Percentiles rank a stretch among this genome's conserved stretches.
Evolutionary conservation across 2,329 filamentous ascomycete species (phyloP).

Genomic region (Seiridium unicorne): DNA sequence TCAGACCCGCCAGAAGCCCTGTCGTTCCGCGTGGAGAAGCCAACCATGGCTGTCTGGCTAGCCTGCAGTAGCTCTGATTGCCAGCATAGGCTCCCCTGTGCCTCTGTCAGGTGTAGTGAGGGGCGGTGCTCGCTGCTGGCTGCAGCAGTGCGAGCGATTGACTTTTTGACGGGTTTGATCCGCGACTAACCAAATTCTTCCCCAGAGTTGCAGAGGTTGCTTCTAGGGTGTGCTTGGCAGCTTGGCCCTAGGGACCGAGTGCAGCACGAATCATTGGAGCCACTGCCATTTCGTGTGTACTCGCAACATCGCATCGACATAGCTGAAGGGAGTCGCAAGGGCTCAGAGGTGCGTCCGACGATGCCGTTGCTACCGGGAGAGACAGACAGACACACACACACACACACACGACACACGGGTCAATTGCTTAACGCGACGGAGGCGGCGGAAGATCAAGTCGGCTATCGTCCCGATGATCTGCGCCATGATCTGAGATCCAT

Average conservation of each 20-base stretch:
- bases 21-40: conserved; percentile 1
- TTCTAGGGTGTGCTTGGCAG: neutral
- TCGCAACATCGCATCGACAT: too few species aligned
- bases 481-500: neutral
- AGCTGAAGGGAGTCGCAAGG: too few species aligned
- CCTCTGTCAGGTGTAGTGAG: neutral
- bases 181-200: neutral
- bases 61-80: neutral
- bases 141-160: neutral
- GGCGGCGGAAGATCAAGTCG: neutral
- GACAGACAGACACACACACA: too few species aligned
- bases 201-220: neutral
- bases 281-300: neutral
- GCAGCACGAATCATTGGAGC: neutral
- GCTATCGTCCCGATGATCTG: conserved; percentile 1
- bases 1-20: neutral
- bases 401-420: too few species aligned
- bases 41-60: neutral
- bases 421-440: too few species aligned
- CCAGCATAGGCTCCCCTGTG: neutral
- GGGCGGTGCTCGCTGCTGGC: neutral
- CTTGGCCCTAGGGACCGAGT: neutral
- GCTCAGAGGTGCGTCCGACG: too few species aligned
- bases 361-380: too few species aligned
- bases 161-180: neutral